Conservation (phyloP, 441 rosid species). For the Euphorbia celastroides region DNA sequence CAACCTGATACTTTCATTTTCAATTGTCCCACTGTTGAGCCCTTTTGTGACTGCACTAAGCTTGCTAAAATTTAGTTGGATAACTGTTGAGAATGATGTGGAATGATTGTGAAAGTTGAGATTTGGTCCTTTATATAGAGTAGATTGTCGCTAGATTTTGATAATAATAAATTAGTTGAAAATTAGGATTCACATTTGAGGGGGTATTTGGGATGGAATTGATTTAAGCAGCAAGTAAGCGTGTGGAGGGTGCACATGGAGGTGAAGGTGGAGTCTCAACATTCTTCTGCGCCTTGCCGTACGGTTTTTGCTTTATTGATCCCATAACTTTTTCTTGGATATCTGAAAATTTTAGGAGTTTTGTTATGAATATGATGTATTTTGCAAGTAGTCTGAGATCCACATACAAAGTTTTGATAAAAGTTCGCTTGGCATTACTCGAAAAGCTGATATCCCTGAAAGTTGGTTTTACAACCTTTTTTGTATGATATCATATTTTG, state of each 20-base stretch:
- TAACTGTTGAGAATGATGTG: background rate
- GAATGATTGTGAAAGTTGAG: background rate
- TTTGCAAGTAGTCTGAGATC: too few species aligned
- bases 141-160: background rate
- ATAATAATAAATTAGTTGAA: background rate
- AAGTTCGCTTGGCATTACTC: too few species aligned
- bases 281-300: constrained; percentile 20
- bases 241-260: constrained; percentile 36
- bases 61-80: constrained; percentile 2
- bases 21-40: background rate
- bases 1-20: constrained; percentile 16
- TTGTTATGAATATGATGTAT: too few species aligned
- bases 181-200: background rate
- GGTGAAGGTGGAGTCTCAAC: constrained; percentile 16
- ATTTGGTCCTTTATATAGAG: constrained; percentile 22
- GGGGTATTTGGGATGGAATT: background rate
- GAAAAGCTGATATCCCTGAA: too few species aligned
- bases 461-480: too few species aligned
- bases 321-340: too few species aligned
- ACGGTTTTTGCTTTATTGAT: background rate
- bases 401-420: too few species aligned
- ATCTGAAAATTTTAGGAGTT: too few species aligned
- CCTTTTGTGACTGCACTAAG: constrained; percentile 13
- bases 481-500: too few species aligned
- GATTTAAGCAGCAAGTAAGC: constrained; percentile 1